Evolutionary conservation across 2,329 filamentous ascomycete species (phyloP).

Genomic region (Hypoxylon sp.): DNA sequence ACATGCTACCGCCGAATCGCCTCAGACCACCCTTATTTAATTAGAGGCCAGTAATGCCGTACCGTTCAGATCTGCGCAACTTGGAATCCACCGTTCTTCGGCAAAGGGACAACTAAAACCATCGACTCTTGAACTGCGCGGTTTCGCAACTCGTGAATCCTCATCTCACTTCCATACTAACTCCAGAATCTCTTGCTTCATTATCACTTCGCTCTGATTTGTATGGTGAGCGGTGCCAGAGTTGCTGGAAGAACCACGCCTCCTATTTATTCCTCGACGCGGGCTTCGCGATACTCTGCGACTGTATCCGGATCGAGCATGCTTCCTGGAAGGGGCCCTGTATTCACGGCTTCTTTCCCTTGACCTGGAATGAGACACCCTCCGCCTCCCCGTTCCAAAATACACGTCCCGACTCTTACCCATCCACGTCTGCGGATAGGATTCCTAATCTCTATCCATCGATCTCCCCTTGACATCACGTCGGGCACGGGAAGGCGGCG

Average conservation of each 20-base stretch:
- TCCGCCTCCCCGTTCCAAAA: not conserved
- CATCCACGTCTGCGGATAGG: not conserved
- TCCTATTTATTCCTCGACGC: not conserved
- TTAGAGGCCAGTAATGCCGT: not conserved
- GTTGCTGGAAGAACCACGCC: not conserved
- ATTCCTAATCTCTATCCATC: conserved; percentile 27
- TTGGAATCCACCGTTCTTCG: not conserved
- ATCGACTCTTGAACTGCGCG: not conserved
- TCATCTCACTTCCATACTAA: not conserved
- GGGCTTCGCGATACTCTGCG: not conserved
- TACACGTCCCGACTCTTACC: too few species aligned
- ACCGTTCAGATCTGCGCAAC: not conserved
- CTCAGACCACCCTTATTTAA: not conserved
- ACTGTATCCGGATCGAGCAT: not conserved
- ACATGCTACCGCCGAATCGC: not conserved
- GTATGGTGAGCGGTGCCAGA: not conserved
- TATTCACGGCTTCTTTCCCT: too few species aligned
- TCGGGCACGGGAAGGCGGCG: conserved; percentile 20
- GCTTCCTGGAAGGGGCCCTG: too few species aligned
- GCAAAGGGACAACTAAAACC: not conserved
- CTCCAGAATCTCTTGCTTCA: not conserved
- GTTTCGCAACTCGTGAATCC: not conserved
- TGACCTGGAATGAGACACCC: not conserved
- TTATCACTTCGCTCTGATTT: not conserved
- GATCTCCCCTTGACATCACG: conserved; percentile 9